Evolutionary conservation across 257 asterid species (phyloP), one percentile per base, ranked within the genome.

Genomic region (Jaltomata sinuosa): DNA sequence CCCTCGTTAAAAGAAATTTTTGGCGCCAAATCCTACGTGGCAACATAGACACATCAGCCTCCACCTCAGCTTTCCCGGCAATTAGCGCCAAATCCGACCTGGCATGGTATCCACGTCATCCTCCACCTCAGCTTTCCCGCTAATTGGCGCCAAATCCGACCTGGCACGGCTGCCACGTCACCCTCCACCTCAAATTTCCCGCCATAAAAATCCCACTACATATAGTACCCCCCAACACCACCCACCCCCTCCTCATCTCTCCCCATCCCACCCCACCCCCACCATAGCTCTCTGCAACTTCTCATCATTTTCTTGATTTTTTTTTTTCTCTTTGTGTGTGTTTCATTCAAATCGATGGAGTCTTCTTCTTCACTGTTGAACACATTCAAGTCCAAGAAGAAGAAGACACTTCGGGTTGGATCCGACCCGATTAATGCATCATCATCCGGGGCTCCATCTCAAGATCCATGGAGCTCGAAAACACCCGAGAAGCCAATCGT

Each of bases 401-500:
- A 83, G 92, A 89, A 91, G 83, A 87, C 82, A 21, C 87, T 85
- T 27, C 86, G 53, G 52, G 85, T 61, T 15, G 78, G 18, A 36
- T 79, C 88, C 38, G 50, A 53, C 8, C 77, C 84, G 68, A 59
- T n/a, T n/a, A n/a, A 47, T 27, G 3, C 19, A 27, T n/a, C n/a
- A n/a, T n/a, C n/a, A n/a, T 21, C 47, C 65, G 78, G 53, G 40
- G 84, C 72, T 36, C 52, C 89, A 40, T 84, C 83, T 36, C 84
- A 82, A 34, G 84, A 83, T 87, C 93, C 93, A 31, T 85, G 84
- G 88, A 83, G 88, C 88, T 92, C 94, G 76, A 89, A 84, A 69
- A 94, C 98, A 12, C 98, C 98, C 0, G 95, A 92, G 50, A 95
- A 93, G 90, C 84, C 91, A n/a, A 69, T 80, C 84, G 88, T 8